Evolutionary conservation across 768 basidiomycete species (phyloP).

Genomic region (Termitomyces sp.): DNA sequence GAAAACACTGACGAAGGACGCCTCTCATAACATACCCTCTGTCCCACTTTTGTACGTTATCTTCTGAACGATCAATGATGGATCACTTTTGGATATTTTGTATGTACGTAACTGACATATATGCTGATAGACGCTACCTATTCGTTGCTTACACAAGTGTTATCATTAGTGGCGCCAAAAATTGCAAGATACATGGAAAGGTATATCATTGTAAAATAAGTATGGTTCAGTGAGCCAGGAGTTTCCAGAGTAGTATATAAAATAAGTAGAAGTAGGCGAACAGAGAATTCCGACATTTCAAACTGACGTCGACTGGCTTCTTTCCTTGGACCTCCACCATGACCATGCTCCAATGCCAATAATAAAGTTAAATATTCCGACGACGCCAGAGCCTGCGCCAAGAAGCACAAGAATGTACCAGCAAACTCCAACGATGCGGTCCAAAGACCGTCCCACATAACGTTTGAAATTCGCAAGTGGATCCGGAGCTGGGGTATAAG

Average conservation of each 20-base stretch:
- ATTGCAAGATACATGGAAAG: neutral
- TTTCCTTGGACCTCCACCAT: slow-evolving; percentile 41
- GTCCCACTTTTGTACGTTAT: neutral
- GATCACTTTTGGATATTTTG: neutral
- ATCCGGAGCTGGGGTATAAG: slow-evolving; percentile 50
- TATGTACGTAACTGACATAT: neutral
- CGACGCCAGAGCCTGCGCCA: slow-evolving; percentile 68
- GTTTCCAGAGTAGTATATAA: neutral
- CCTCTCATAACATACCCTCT: neutral
- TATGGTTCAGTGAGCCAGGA: neutral
- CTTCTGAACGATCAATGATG: neutral
- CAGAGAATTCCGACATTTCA: neutral
- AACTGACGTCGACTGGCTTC: slow-evolving; percentile 2
- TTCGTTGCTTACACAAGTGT: neutral
- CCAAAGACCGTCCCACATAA: slow-evolving; percentile 58
- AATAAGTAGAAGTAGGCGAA: neutral
- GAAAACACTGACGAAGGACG: neutral
- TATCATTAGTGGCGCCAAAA: neutral
- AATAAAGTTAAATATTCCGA: slow-evolving; percentile 69
- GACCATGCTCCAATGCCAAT: slow-evolving; percentile 62
- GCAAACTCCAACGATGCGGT: slow-evolving; percentile 67
- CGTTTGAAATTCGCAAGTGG: slow-evolving; percentile 49
- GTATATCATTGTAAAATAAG: neutral
- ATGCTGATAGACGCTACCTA: neutral
- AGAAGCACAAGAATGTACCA: slow-evolving; percentile 76